phyloP scores from a whole-genome alignment of 2,329 filamentous ascomycete species.

The Fonsecaea monophora region DNA sequence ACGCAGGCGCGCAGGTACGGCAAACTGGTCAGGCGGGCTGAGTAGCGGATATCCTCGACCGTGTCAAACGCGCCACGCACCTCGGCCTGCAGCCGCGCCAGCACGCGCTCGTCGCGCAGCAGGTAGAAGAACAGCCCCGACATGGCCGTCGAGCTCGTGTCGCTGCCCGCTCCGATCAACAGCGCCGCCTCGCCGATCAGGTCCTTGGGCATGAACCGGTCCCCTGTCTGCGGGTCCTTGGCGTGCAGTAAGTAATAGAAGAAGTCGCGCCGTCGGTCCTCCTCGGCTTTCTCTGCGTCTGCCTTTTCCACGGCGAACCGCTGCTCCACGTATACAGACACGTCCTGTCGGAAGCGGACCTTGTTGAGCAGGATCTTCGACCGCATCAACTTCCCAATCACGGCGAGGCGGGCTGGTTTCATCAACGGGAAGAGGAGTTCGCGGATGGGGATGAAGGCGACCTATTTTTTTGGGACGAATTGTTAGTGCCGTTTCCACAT shows the following conservation, averaged over 20 bases:
- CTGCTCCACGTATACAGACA: slow-evolving; percentile 40
- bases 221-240: slow-evolving; percentile 55
- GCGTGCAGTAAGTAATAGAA: slow-evolving; percentile 57
- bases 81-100: slow-evolving; percentile 44
- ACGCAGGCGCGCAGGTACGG: slow-evolving; percentile 54
- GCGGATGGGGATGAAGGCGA: slow-evolving; percentile 22
- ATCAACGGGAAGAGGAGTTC: slow-evolving; percentile 26
- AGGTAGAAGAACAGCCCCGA: slow-evolving; percentile 52
- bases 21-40: slow-evolving; percentile 45
- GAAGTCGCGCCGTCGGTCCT: slow-evolving; percentile 53
- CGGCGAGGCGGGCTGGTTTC: not conserved
- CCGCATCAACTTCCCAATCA: slow-evolving; percentile 11
- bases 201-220: slow-evolving; percentile 33
- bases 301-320: slow-evolving; percentile 45
- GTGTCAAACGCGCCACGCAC: slow-evolving; percentile 46
- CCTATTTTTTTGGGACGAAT: not conserved
- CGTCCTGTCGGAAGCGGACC: slow-evolving; percentile 20
- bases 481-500: not conserved
- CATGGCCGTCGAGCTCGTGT: slow-evolving; percentile 51
- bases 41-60: slow-evolving; percentile 48
- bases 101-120: slow-evolving; percentile 42
- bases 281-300: slow-evolving; percentile 45
- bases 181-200: slow-evolving; percentile 28
- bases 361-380: slow-evolving; percentile 20
- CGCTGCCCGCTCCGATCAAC: slow-evolving; percentile 43